Evolutionary conservation across 1,284 basidiomycete species (phyloP).

Genomic region (Porogramme epimiltina): DNA sequence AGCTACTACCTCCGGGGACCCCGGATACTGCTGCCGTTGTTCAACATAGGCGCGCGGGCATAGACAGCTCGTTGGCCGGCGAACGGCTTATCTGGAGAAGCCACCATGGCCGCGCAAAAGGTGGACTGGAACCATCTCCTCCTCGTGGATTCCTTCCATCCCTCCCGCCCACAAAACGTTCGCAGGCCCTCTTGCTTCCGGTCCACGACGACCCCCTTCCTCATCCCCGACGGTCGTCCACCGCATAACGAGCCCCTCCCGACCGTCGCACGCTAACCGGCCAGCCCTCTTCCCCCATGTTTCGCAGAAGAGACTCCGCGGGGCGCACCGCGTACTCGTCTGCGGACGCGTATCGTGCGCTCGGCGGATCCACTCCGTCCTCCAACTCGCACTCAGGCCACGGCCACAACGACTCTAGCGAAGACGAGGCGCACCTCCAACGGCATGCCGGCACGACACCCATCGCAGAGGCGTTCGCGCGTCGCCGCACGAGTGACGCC

Average conservation of each 20-base stretch:
- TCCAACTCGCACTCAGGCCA: conserved; percentile 18
- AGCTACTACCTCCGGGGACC: background rate
- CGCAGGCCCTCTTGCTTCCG: background rate
- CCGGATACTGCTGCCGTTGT: background rate
- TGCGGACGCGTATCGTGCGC: conserved; percentile 32
- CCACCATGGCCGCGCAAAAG: conserved; percentile 7
- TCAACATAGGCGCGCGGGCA: background rate
- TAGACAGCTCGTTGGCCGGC: background rate
- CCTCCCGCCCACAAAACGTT: conserved; percentile 16
- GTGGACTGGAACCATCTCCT: conserved; percentile 3
- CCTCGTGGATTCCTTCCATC: conserved; percentile 18
- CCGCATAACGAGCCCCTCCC: background rate
- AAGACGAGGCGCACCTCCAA: conserved; percentile 27
- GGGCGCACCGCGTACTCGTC: conserved; percentile 27
- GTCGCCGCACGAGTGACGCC: conserved; percentile 12
- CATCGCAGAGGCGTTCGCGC: conserved; percentile 21
- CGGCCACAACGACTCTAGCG: conserved; percentile 22
- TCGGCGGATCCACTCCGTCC: conserved; percentile 22
- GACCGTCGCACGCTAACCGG: background rate
- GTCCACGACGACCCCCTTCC: conserved; percentile 7
- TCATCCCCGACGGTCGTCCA: background rate
- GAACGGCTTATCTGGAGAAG: conserved; percentile 13
- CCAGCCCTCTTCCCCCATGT: conserved; percentile 19
- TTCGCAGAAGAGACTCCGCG: conserved; percentile 26
- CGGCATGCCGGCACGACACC: conserved; percentile 16